Conservation (phyloP, 768 basidiomycete genomes). For the Boletus speciosus region DNA sequence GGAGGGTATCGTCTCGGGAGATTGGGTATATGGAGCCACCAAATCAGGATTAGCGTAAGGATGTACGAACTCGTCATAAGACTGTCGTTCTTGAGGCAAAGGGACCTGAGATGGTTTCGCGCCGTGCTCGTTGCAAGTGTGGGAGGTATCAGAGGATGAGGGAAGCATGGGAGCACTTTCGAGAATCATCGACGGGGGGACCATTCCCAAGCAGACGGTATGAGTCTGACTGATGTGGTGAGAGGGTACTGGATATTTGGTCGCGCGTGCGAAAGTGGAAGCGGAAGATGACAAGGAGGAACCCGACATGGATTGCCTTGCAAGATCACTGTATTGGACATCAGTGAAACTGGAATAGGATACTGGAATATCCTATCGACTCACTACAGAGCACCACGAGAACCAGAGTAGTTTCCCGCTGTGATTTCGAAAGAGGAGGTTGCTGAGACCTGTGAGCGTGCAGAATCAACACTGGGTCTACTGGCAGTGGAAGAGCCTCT, state of each 20-base stretch:
- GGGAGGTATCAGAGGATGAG: conserved; percentile 13
- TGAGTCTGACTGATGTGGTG: conserved; percentile 6
- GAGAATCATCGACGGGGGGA: background rate
- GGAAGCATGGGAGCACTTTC: conserved; percentile 2
- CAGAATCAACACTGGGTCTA: conserved; percentile 67
- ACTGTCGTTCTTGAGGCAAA: conserved; percentile 35
- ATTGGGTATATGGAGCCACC: conserved; percentile 38
- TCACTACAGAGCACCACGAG: conserved; percentile 58
- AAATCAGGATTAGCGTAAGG: conserved; percentile 83
- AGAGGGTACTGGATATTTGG: conserved; percentile 6
- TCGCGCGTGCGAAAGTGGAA: conserved; percentile 32
- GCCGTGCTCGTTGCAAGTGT: conserved; percentile 7
- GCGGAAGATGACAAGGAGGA: conserved; percentile 42
- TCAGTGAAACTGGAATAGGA: conserved; percentile 1
- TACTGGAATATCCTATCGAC: conserved; percentile 22
- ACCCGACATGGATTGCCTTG: conserved; percentile 59
- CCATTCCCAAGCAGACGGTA: conserved; percentile 6
- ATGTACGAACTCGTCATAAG: conserved; percentile 45
- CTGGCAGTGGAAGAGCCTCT: conserved; percentile 40
- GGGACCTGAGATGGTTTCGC: conserved; percentile 19
- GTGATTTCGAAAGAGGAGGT: conserved; percentile 61
- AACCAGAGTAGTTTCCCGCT: conserved; percentile 47
- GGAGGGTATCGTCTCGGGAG: conserved; percentile 26
- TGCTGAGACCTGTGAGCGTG: conserved; percentile 45
- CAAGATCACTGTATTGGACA: conserved; percentile 43